These are phyloP conservation scores for Podila horticola DNA, from an alignment of 192 early-diverging fungal genomes.

Conservation along the genomic window DNA sequence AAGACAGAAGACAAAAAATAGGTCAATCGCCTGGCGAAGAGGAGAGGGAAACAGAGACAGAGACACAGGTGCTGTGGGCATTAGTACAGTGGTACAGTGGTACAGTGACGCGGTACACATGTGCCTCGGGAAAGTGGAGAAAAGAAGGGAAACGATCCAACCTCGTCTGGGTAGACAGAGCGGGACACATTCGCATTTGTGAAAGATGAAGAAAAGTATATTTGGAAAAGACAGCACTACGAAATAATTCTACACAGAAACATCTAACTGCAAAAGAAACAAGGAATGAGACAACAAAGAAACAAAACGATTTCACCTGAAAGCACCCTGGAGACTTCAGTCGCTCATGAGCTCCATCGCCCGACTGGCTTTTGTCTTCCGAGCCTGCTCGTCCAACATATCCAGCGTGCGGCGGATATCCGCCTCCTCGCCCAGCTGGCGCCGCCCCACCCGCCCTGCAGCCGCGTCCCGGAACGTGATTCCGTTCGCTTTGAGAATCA, in stretches of 20 bases:
- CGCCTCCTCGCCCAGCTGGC: conserved; percentile 14
- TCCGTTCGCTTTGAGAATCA: conserved; percentile 13
- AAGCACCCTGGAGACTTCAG: background rate
- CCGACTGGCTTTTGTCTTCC: conserved; percentile 10
- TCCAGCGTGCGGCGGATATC: conserved; percentile 12
- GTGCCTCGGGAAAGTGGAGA: too few relatives aligned
- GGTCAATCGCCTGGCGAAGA: too few relatives aligned
- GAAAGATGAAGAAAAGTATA: background rate
- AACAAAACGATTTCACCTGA: too few relatives aligned
- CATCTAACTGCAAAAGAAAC: background rate
- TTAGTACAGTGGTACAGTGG: too few relatives aligned
- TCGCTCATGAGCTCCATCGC: background rate
- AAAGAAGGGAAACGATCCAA: too few relatives aligned
- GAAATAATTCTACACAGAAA: too few relatives aligned
- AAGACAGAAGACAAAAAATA: too few relatives aligned
- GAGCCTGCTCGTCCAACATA: conserved; percentile 7
- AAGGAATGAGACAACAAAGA: background rate
- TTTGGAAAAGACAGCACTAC: background rate
- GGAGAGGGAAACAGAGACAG: too few relatives aligned
- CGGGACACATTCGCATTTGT: too few relatives aligned
- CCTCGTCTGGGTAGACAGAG: background rate
- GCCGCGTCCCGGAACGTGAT: conserved; percentile 23
- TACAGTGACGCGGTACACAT: too few relatives aligned
- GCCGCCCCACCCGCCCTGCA: conserved; percentile 13
- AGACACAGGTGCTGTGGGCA: too few relatives aligned